A percentile compares a stretch with the other conserved stretches of the same genome.
Evolutionary conservation across 2,329 filamentous ascomycete species (phyloP).

Genomic region (Aspergillus sojae): DNA sequence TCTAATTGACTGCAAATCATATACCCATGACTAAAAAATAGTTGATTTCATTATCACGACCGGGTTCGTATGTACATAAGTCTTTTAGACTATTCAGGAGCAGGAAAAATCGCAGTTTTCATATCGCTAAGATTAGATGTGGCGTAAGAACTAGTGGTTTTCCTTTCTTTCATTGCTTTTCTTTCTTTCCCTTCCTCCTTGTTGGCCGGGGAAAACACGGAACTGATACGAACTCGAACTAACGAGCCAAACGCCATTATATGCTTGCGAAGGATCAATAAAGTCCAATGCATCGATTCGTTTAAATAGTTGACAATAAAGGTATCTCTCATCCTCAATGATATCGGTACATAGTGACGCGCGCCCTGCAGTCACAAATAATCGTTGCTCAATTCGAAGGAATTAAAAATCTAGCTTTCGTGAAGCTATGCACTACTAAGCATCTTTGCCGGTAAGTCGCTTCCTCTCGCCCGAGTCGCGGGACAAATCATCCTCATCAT

Average conservation of each 20-base stretch:
- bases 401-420: not conserved
- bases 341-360: constrained; percentile 15
- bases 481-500: constrained; percentile 61
- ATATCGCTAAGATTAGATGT: not conserved
- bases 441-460: constrained; percentile 52
- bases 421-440: not conserved
- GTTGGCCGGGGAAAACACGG: not conserved
- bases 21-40: not conserved
- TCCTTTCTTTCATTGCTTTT: not conserved
- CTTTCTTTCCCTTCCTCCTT: not conserved
- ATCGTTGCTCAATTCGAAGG: not conserved
- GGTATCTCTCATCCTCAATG: constrained; percentile 3
- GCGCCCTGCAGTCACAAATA: constrained; percentile 1
- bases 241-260: constrained; percentile 23
- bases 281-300: constrained; percentile 12
- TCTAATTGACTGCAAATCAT: not conserved
- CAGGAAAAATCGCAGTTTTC: not conserved
- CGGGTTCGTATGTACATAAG: not conserved
- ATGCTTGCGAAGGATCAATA: constrained; percentile 26
- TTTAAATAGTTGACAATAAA: constrained; percentile 8
- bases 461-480: constrained; percentile 54
- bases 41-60: not conserved
- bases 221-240: not conserved
- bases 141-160: not conserved
- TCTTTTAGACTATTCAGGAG: not conserved